Evolutionary conservation across 768 basidiomycete genomes (phyloP).

Genomic region (Boletus pseudo-olivaceus): DNA sequence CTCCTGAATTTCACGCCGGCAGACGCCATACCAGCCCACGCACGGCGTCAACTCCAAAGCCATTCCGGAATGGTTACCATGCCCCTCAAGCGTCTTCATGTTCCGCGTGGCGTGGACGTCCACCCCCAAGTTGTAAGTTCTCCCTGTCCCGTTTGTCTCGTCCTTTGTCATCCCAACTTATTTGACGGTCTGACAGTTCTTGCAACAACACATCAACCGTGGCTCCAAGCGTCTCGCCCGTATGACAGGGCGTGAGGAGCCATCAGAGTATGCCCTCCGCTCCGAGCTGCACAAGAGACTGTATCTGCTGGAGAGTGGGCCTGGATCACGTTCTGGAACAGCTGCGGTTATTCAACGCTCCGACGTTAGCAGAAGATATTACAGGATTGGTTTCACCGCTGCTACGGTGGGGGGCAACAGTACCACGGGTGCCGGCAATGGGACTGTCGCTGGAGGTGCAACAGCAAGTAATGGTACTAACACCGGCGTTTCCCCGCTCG

Average conservation of each 20-base stretch:
- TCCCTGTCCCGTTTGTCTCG: neutral
- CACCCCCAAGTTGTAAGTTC: slow-evolving; percentile 45
- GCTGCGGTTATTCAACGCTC: slow-evolving; percentile 1
- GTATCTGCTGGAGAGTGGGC: slow-evolving; percentile 33
- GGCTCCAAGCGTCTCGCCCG: slow-evolving; percentile 60
- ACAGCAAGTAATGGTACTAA: slow-evolving; percentile 15
- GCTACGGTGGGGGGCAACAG: slow-evolving; percentile 1
- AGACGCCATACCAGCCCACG: slow-evolving; percentile 19
- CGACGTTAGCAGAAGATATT: slow-evolving; percentile 4
- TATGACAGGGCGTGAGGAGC: slow-evolving; percentile 58
- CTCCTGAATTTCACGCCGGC: slow-evolving; percentile 43
- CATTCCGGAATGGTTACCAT: slow-evolving; percentile 37
- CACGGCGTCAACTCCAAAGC: slow-evolving; percentile 10
- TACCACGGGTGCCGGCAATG: slow-evolving; percentile 6
- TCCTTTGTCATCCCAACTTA: neutral
- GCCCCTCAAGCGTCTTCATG: slow-evolving; percentile 38
- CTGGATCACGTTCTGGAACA: slow-evolving; percentile 9
- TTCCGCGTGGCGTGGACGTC: slow-evolving; percentile 27
- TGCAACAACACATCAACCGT: slow-evolving; percentile 72
- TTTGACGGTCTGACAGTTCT: slow-evolving; percentile 37
- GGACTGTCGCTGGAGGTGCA: slow-evolving; percentile 7
- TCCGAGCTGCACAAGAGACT: slow-evolving; percentile 42
- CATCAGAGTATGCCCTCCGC: slow-evolving; percentile 46
- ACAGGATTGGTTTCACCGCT: slow-evolving; percentile 10
- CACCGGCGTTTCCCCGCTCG: slow-evolving; percentile 35